Evolutionary conservation across 2,329 filamentous ascomycete species (phyloP).

Genomic region (Cytospora schulzeri): DNA sequence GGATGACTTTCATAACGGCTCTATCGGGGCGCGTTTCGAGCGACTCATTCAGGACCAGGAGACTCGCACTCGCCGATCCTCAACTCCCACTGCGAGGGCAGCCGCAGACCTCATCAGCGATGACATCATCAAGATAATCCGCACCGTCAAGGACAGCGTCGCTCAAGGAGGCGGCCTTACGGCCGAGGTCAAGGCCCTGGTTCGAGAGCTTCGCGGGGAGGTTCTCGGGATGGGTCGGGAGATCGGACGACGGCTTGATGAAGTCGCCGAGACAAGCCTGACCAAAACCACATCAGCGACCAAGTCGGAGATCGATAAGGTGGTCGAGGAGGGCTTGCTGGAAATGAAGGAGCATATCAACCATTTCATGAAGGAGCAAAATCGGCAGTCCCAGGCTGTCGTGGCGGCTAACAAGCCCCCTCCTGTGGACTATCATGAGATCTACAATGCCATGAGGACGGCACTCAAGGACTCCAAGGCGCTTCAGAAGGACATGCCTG

Average conservation of each 20-base stretch:
- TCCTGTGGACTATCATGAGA: slow-evolving; percentile 74
- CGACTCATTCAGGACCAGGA: slow-evolving; percentile 46
- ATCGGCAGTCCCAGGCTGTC: slow-evolving; percentile 67
- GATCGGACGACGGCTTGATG: slow-evolving; percentile 82
- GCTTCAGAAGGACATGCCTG: slow-evolving; percentile 47
- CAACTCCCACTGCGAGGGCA: slow-evolving; percentile 47
- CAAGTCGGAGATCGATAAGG: slow-evolving; percentile 71
- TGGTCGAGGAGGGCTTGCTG: slow-evolving; percentile 78
- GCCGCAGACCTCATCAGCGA: slow-evolving; percentile 66
- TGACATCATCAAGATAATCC: slow-evolving; percentile 80
- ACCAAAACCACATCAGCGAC: slow-evolving; percentile 54
- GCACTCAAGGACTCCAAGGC: slow-evolving; percentile 67
- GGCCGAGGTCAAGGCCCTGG: slow-evolving; percentile 86
- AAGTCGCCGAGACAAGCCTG: slow-evolving; percentile 53
- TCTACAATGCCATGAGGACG: slow-evolving; percentile 81
- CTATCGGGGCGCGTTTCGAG: slow-evolving; percentile 41
- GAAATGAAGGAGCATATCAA: slow-evolving; percentile 87
- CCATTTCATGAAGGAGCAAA: slow-evolving; percentile 73
- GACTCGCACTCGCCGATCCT: slow-evolving; percentile 43
- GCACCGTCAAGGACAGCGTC: slow-evolving; percentile 88
- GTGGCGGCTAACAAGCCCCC: slow-evolving; percentile 59
- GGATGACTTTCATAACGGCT: slow-evolving; percentile 5
- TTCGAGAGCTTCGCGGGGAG: slow-evolving; percentile 87
- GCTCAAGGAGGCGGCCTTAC: slow-evolving; percentile 85
- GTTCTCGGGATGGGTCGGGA: slow-evolving; percentile 94